phyloP scores from a whole-genome alignment of 2,329 filamentous ascomycete genomes.

The Eurotiales sp. region DNA sequence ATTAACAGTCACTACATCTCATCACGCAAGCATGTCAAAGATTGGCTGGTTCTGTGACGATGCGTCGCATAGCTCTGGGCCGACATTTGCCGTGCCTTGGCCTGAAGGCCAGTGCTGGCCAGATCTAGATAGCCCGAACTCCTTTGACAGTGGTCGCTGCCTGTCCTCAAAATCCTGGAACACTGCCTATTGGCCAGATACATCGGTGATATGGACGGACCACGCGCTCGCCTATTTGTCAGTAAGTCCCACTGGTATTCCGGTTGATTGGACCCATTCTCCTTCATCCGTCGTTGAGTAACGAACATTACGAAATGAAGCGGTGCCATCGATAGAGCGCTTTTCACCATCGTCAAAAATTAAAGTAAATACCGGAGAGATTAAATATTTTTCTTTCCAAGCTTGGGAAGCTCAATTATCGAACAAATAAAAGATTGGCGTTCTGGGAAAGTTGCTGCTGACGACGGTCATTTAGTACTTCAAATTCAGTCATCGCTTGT shows the following conservation, averaged over 20 bases:
- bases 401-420: constrained; percentile 39
- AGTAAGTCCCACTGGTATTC: constrained; percentile 42
- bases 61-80: constrained; percentile 33
- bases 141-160: constrained; percentile 19
- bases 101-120: constrained; percentile 38
- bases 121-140: constrained; percentile 28
- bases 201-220: constrained; percentile 59
- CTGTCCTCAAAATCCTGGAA: constrained; percentile 52
- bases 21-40: constrained; percentile 4
- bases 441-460: constrained; percentile 42
- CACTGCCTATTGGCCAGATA: constrained; percentile 59
- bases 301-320: background rate
- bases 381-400: constrained; percentile 43
- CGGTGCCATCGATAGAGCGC: background rate
- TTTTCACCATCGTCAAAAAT: constrained; percentile 25
- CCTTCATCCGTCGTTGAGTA: constrained; percentile 22
- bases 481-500: constrained; percentile 49
- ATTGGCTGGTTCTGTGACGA: constrained; percentile 39
- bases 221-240: constrained; percentile 50
- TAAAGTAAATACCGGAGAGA: constrained; percentile 45
- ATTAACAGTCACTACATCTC: too few species aligned
- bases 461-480: constrained; percentile 50
- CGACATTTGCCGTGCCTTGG: constrained; percentile 45
- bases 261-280: constrained; percentile 24
- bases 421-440: constrained; percentile 36